phyloP scores from a whole-genome alignment of 2,329 filamentous ascomycete genomes.

The Neurospora crassa region DNA sequence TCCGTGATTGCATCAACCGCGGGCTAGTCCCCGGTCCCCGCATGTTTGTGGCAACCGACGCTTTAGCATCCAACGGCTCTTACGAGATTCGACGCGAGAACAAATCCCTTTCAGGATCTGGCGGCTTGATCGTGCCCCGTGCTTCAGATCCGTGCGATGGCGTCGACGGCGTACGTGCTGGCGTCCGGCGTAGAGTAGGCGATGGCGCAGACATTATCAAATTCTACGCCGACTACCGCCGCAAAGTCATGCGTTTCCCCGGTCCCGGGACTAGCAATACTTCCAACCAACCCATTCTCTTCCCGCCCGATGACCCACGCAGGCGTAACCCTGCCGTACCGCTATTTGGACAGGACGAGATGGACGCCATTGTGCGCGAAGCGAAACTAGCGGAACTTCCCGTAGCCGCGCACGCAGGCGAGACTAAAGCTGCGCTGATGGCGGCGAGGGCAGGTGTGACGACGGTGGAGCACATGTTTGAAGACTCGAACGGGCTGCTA shows the following conservation, averaged over 20 bases:
- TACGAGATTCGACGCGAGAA: constrained; percentile 42
- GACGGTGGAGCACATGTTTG: constrained; percentile 34
- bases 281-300: constrained; percentile 18
- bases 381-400: constrained; percentile 30
- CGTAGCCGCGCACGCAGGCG: constrained; percentile 33
- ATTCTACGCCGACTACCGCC: constrained; percentile 41
- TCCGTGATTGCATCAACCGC: constrained; percentile 44
- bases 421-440: constrained; percentile 32
- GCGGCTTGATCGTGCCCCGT: constrained; percentile 24
- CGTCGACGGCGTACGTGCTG: constrained; percentile 32
- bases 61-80: constrained; percentile 37
- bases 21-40: constrained; percentile 44
- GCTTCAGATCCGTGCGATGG: constrained; percentile 39
- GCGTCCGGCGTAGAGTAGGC: constrained; percentile 35
- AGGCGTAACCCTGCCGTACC: constrained; percentile 32
- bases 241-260: constrained; percentile 34
- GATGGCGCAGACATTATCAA: constrained; percentile 42
- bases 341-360: constrained; percentile 38
- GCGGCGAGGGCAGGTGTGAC: constrained; percentile 37
- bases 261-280: constrained; percentile 14
- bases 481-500: constrained; percentile 21
- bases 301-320: constrained; percentile 21
- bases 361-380: constrained; percentile 39
- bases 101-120: constrained; percentile 11
- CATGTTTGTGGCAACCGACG: constrained; percentile 44